phyloP scores from a whole-genome alignment of 2,329 filamentous ascomycete species.

The Chaetomium olivaceum region DNA sequence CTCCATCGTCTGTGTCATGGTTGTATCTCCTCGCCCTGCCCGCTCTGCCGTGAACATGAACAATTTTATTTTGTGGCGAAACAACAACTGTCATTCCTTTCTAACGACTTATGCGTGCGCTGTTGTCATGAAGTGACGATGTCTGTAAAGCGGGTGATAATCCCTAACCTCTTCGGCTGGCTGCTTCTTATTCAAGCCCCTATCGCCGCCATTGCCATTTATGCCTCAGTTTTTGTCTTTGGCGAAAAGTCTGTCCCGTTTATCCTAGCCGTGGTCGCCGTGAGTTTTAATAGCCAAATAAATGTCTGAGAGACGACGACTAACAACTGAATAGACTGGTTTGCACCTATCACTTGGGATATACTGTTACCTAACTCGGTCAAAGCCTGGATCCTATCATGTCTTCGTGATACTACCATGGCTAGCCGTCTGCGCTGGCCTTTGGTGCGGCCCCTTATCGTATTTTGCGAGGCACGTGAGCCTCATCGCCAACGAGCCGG shows the following conservation, averaged over 20 bases:
- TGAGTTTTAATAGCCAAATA: constrained; percentile 12
- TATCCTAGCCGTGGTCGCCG: constrained; percentile 29
- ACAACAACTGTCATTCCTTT: no score
- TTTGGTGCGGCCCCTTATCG: constrained; percentile 28
- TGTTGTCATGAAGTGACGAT: constrained; percentile 8
- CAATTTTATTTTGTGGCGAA: neutral
- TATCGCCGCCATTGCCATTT: constrained; percentile 30
- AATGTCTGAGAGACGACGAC: neutral
- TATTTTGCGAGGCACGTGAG: constrained; percentile 26
- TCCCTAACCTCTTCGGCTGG: constrained; percentile 26
- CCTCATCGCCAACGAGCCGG: constrained; percentile 10
- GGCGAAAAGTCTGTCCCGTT: constrained; percentile 24
- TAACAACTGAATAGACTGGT: constrained; percentile 21
- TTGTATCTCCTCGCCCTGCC: neutral
- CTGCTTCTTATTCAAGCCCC: constrained; percentile 29
- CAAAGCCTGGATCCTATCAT: constrained; percentile 21
- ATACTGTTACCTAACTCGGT: constrained; percentile 24
- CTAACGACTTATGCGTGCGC: neutral
- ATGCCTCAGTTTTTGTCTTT: constrained; percentile 30
- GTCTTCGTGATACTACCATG: constrained; percentile 21
- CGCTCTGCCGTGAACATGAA: neutral
- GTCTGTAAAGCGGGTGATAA: constrained; percentile 3
- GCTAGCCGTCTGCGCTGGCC: constrained; percentile 21
- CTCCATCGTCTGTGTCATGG: neutral
- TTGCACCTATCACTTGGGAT: constrained; percentile 30